phyloP scores from a whole-genome alignment of 2,329 filamentous ascomycete species.

The Ascochyta lentis region DNA sequence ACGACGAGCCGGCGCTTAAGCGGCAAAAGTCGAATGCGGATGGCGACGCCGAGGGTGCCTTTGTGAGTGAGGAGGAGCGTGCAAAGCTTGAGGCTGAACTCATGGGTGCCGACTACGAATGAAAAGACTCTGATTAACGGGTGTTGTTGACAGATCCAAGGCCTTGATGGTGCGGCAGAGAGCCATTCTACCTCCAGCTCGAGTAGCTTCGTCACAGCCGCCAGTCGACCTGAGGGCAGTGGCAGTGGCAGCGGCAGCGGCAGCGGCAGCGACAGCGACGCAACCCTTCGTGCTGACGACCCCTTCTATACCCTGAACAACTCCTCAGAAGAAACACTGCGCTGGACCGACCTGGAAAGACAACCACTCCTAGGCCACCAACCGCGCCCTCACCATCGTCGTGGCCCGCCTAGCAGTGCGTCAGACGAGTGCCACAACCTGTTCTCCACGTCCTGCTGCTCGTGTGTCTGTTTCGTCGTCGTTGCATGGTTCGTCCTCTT shows the following conservation, averaged over 20 bases:
- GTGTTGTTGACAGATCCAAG: background rate
- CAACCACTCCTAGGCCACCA: background rate
- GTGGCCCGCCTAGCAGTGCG: background rate
- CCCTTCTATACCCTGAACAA: background rate
- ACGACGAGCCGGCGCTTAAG: slow-evolving; percentile 36
- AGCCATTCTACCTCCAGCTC: background rate
- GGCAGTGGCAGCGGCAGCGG: background rate
- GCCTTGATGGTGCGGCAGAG: background rate
- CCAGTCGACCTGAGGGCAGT: background rate
- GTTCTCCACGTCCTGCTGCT: background rate
- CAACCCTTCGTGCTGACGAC: background rate
- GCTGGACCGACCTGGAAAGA: background rate
- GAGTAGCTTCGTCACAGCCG: background rate
- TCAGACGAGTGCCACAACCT: background rate
- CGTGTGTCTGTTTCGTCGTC: background rate
- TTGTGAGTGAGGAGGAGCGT: slow-evolving; percentile 25
- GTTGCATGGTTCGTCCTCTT: background rate
- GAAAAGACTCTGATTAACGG: slow-evolving; percentile 10
- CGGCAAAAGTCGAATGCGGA: slow-evolving; percentile 35
- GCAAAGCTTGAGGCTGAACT: slow-evolving; percentile 45
- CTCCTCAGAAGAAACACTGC: background rate
- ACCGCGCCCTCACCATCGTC: no score
- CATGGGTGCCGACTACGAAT: slow-evolving; percentile 35
- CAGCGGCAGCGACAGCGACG: background rate
- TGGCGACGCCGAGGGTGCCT: slow-evolving; percentile 17